phyloP scores from a whole-genome alignment of 441 rosid species.

The Daphne laureola region DNA sequence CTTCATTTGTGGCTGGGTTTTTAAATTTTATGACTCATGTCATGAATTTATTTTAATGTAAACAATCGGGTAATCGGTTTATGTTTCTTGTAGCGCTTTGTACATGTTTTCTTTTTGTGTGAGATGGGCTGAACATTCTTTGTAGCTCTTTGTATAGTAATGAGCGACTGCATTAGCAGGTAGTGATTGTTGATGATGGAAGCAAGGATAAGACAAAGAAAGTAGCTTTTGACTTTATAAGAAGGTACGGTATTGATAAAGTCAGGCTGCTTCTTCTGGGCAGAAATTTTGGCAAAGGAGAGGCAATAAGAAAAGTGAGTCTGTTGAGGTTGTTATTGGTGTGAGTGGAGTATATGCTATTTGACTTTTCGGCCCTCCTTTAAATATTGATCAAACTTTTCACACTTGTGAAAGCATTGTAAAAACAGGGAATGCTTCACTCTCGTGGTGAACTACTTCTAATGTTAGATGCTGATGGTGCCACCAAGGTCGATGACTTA shows the following conservation, averaged over 20 bases:
- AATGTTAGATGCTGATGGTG: slow-evolving; percentile 99
- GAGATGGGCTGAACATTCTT: not conserved
- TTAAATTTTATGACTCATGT: too few species aligned
- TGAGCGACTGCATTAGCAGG: slow-evolving; percentile 32
- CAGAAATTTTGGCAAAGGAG: slow-evolving; percentile 94
- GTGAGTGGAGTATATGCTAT: not conserved
- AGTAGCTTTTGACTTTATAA: slow-evolving; percentile 69
- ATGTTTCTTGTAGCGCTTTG: too few species aligned
- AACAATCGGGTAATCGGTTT: too few species aligned
- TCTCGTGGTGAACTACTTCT: slow-evolving; percentile 89
- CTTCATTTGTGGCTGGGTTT: too few species aligned
- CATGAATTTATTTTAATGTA: too few species aligned
- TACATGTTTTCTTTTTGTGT: not conserved
- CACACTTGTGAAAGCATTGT: slow-evolving; percentile 68
- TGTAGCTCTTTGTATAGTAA: slow-evolving; percentile 1
- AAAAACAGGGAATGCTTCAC: slow-evolving; percentile 97
- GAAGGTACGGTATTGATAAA: slow-evolving; percentile 58
- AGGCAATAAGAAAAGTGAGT: slow-evolving; percentile 95
- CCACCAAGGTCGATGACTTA: slow-evolving; percentile 81
- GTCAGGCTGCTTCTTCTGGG: slow-evolving; percentile 87
- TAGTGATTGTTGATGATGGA: slow-evolving; percentile 93
- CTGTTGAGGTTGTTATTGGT: slow-evolving; percentile 15
- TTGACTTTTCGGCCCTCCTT: too few species aligned
- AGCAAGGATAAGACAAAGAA: slow-evolving; percentile 79
- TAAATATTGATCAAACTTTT: slow-evolving; percentile 44